Evolutionary conservation across 208 protist species (phyloP), one percentile per base, ranked within the genome.

Genomic region (Leishmania tropica): DNA sequence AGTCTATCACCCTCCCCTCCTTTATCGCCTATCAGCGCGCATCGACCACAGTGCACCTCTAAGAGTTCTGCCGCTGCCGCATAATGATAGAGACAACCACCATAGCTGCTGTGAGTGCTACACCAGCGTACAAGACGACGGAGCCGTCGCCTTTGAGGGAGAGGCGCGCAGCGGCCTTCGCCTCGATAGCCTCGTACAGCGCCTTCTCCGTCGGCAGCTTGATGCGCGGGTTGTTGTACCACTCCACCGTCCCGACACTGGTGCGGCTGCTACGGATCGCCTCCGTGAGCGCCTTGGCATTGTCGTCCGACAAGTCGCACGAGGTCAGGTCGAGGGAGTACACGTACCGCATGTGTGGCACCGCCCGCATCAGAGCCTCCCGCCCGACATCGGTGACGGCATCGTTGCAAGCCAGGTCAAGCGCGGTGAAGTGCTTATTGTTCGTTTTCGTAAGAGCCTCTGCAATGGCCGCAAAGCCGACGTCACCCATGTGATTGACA

Each of bases 201-300:
- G 65, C 70, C 83, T 89, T 89, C 86, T 95, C 94, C n/a, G 89
- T 88, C 47, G 48, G 83, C 21, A 89, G 81, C 70, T 79, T 74
- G 58, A 97, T 94, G 58, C 84, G 88, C 6, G 94, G 94, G 79
- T 97, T 97, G 85, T 97, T 96, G 87, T 89, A 96, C 93, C 92
- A 95, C 85, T 95, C 94, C 17, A 97, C 81, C 24, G 60, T 73
- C 7, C 64, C 83, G 37, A 97, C 86, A 56, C 92, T 94, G 28
- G 87, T 92, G 45, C 53, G 77, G 35, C 81, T 73, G 58, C 71
- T 87, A 17, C 74, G 60, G 42, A 97, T 88, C 1, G 94, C 94
- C 62, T 42, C 78, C 37, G 85, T 73, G 28, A 96, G 80, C 7
- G 53, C 81, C 62, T 73, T 81, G n/a, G 85, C 92, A 75, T 96